Percentiles rank a stretch among this genome's conserved stretches.
Evolutionary conservation across 1,139 yeast species (phyloP).

Genomic region (Hansenula lynferdii): DNA sequence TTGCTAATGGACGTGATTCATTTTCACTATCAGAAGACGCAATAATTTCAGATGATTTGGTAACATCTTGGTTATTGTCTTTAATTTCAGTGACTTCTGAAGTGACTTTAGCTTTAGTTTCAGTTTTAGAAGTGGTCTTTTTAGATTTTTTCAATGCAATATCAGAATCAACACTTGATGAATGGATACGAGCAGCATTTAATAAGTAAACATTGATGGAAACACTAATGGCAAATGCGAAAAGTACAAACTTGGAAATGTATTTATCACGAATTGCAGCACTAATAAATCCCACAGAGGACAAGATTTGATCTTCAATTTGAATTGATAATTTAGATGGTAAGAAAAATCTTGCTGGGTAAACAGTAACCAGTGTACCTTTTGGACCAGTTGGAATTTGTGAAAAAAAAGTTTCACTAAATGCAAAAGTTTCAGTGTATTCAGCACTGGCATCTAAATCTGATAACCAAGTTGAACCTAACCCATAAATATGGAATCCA

Average conservation of each 20-base stretch:
- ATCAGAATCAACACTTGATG: conserved; percentile 18
- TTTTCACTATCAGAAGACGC: conserved; percentile 18
- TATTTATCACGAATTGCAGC: conserved; percentile 77
- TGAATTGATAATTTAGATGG: conserved; percentile 62
- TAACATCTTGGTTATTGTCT: conserved; percentile 13
- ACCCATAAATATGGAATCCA: conserved; percentile 70
- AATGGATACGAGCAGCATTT: conserved; percentile 64
- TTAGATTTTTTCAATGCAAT: conserved; percentile 15
- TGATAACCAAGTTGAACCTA: conserved; percentile 70
- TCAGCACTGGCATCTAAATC: conserved; percentile 38
- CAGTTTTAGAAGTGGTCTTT: conserved; percentile 17
- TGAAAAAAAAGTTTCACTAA: conserved; percentile 35
- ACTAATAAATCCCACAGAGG: conserved; percentile 53
- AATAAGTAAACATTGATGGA: conserved; percentile 80
- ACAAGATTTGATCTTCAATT: conserved; percentile 58
- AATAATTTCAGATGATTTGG: conserved; percentile 19
- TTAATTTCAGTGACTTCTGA: conserved; percentile 4
- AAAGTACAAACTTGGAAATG: conserved; percentile 71
- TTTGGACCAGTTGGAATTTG: conserved; percentile 28
- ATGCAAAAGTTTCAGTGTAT: conserved; percentile 23
- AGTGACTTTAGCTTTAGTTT: conserved; percentile 4
- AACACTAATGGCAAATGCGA: conserved; percentile 71
- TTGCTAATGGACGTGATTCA: conserved; percentile 47
- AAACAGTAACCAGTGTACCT: conserved; percentile 19
- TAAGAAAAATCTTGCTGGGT: conserved; percentile 53